Evolutionary conservation across 257 asterid species (phyloP).

Genomic region (Solanum appendiculatum): DNA sequence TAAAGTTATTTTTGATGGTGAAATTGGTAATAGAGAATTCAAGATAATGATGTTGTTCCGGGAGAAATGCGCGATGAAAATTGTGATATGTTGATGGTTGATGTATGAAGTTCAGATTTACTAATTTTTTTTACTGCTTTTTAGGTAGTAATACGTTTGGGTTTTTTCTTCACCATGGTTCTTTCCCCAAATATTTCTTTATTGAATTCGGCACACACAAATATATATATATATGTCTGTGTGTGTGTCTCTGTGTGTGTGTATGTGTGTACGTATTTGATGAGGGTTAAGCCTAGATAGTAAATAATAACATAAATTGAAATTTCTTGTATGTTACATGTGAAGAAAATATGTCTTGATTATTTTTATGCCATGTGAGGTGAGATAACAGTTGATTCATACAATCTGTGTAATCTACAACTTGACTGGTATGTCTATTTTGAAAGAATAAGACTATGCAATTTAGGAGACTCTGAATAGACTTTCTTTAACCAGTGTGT

Average conservation of each 20-base stretch:
- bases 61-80: constrained; percentile 42
- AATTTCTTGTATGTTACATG: not conserved
- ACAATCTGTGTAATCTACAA: not conserved
- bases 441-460: no score
- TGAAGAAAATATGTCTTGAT: not conserved
- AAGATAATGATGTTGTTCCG: not conserved
- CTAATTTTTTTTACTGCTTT: not conserved
- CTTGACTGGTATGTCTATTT: not conserved
- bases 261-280: not conserved
- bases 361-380: not conserved
- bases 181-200: no score
- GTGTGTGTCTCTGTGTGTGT: no score
- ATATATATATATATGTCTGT: no score
- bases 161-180: not conserved
- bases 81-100: constrained; percentile 43
- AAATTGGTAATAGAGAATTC: not conserved
- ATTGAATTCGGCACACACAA: no score
- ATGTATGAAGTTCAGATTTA: constrained; percentile 14
- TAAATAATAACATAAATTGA: not conserved
- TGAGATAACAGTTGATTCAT: not conserved
- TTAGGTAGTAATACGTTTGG: not conserved
- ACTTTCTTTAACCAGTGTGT: not conserved
- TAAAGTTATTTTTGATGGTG: not conserved
- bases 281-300: not conserved
- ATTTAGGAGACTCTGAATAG: not conserved